Evolutionary conservation across 2,329 filamentous ascomycete genomes (phyloP), one percentile per base, ranked within the genome.

Genomic region (Pestalotiopsis sp.): DNA sequence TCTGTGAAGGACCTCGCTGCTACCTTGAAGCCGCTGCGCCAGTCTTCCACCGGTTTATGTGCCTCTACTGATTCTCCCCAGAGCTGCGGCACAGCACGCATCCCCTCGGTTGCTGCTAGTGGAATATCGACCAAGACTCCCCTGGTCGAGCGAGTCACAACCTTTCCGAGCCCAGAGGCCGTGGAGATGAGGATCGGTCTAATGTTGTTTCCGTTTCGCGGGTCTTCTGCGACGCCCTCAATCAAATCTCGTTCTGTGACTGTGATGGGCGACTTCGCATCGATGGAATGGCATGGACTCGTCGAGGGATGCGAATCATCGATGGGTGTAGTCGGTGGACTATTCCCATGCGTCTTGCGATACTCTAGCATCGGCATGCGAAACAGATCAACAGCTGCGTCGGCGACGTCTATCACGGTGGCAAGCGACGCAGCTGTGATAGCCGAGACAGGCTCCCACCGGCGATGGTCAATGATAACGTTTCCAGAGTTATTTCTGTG

Each of bases 391-490:
- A 66, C 65, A 12, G 69, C 68, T 9, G 69, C 69, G 13, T 65
- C 59, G 6, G 58, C 68, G 62, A 71, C 68, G 31, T 66, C 69
- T n/a, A 69, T 38, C 9, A 72, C 61, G 4, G 69, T 71, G 11
- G 67, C 67, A 11, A 73, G 59, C 2, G 72, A 70, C 14, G 71
- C 70, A 9, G 72, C 62, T 3, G 71, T 70, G 7, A 72, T 12
- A 6, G 72, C 71, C 0, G 72, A 72, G 4, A 73, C 12, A 36
- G 70, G 72, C 45, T 82, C 67, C 67, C 67, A 68, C 12, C 67
- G 41, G 12, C 25, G 67, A 59, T 58, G 56, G n/a, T 68, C 67
- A 12, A 68, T 68, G 14, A 39, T 12, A 31, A 68, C 39, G 39
- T 23, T 23, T 45, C 38, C 39, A 11, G 45, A 12, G 25, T 61